Percentiles rank a stretch among this genome's conserved stretches.
phyloP scores from a whole-genome alignment of 2,329 filamentous ascomycete species.

The Cercospora brassicicola region DNA sequence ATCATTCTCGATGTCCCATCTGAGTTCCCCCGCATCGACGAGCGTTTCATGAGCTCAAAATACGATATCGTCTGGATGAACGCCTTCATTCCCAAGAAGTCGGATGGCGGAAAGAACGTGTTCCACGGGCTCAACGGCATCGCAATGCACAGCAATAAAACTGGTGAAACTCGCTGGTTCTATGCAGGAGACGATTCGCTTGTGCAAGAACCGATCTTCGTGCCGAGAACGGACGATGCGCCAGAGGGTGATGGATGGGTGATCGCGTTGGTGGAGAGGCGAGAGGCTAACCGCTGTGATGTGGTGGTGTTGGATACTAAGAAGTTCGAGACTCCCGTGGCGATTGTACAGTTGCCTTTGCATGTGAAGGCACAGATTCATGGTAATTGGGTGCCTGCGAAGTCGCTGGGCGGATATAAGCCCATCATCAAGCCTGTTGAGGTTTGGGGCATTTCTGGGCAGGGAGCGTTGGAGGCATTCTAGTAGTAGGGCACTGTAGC shows the following conservation, averaged over 20 bases:
- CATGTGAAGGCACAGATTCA: conserved; percentile 25
- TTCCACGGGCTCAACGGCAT: conserved; percentile 27
- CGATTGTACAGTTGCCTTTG: conserved; percentile 46
- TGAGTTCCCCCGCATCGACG: conserved; percentile 50
- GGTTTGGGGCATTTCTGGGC: conserved; percentile 14
- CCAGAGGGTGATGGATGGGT: conserved; percentile 55
- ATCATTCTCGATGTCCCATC: conserved; percentile 43
- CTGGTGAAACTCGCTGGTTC: conserved; percentile 38
- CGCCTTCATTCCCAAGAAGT: conserved; percentile 40
- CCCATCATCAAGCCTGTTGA: conserved; percentile 15
- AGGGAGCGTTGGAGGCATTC: conserved; percentile 18
- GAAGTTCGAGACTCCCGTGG: conserved; percentile 43
- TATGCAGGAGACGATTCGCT: conserved; percentile 44
- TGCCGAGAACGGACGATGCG: conserved; percentile 46
- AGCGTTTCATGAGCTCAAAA: conserved; percentile 44
- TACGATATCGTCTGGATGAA: conserved; percentile 47
- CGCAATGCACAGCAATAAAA: conserved; percentile 24
- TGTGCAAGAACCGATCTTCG: conserved; percentile 57
- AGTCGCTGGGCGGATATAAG: conserved; percentile 20
- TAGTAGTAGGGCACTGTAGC: neutral
- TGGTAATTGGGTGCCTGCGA: conserved; percentile 22
- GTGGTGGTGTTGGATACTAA: conserved; percentile 47
- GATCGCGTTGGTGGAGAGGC: conserved; percentile 46
- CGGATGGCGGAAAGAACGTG: conserved; percentile 41
- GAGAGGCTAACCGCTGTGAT: conserved; percentile 30